Conservation (phyloP, 129 eudicot species). For the Escallonia rubra region DNA sequence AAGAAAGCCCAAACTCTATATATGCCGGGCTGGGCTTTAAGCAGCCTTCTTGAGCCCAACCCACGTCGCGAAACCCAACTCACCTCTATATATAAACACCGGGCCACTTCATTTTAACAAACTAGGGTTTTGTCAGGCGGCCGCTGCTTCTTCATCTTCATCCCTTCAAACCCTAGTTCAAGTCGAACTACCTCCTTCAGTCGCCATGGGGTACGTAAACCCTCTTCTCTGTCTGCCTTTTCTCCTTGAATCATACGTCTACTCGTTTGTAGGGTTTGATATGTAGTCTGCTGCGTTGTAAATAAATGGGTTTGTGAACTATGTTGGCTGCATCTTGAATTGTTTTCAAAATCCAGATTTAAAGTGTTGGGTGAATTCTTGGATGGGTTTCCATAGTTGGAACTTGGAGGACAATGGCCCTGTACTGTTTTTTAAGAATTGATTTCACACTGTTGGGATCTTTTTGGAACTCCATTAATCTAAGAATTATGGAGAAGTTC, state of each 20-base stretch:
- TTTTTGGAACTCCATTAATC: no score
- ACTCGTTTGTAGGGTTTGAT: no score
- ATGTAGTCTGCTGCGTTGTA: not conserved
- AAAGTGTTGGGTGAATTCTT: not conserved
- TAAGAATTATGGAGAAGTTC: no score
- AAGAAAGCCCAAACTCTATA: not conserved
- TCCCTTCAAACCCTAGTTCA: not conserved
- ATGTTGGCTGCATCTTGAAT: not conserved
- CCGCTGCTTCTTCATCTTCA: not conserved
- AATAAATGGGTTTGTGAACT: not conserved
- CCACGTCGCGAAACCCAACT: not conserved
- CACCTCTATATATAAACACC: not conserved
- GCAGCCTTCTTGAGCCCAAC: no score
- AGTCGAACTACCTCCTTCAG: not conserved
- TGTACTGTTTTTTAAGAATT: no score
- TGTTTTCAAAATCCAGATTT: not conserved
- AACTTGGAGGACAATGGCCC: no score
- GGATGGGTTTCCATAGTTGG: not conserved
- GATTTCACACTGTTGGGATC: no score
- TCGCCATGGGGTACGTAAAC: slow-evolving; percentile 1
- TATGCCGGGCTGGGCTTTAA: no score
- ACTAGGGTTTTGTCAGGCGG: not conserved
- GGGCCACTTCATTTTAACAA: not conserved
- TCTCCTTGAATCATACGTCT: no score
- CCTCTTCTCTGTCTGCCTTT: no score